Conservation (phyloP, 2,329 filamentous ascomycete species). For the Fusarium anguioides region DNA sequence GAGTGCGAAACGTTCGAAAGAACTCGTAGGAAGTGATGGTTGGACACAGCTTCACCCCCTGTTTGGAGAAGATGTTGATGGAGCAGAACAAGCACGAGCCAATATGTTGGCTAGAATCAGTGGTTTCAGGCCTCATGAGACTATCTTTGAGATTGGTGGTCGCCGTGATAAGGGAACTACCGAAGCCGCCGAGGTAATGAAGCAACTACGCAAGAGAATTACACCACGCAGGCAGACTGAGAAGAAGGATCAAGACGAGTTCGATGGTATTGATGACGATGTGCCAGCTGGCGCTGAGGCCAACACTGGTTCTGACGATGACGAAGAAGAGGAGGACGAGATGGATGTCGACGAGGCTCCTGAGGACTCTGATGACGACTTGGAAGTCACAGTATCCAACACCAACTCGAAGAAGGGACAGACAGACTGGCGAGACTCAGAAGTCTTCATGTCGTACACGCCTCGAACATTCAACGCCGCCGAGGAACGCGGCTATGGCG, state of each 20-base stretch:
- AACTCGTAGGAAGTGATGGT: slow-evolving; percentile 74
- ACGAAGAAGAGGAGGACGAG: slow-evolving; percentile 49
- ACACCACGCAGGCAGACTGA: slow-evolving; percentile 65
- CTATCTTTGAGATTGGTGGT: slow-evolving; percentile 94
- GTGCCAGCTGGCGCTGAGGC: slow-evolving; percentile 51
- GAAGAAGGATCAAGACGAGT: slow-evolving; percentile 53
- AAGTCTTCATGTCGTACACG: slow-evolving; percentile 97
- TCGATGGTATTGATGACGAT: slow-evolving; percentile 48
- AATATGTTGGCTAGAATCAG: slow-evolving; percentile 91
- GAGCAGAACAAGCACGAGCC: slow-evolving; percentile 77
- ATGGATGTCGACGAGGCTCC: slow-evolving; percentile 56
- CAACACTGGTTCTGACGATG: slow-evolving; percentile 40
- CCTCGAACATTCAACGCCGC: slow-evolving; percentile 82
- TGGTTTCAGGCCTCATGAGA: slow-evolving; percentile 89
- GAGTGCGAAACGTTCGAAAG: slow-evolving; percentile 88
- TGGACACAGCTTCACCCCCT: slow-evolving; percentile 83
- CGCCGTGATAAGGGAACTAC: slow-evolving; percentile 73
- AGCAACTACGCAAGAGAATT: slow-evolving; percentile 75
- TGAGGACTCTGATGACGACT: slow-evolving; percentile 69
- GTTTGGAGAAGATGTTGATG: slow-evolving; percentile 76
- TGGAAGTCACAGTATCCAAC: slow-evolving; percentile 78
- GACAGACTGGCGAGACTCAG: slow-evolving; percentile 81
- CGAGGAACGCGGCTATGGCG: slow-evolving; percentile 93
- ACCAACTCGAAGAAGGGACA: slow-evolving; percentile 64
- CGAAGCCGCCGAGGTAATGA: slow-evolving; percentile 81